Evolutionary conservation across 2,329 filamentous ascomycete species (phyloP), one percentile per base, ranked within the genome.

Genomic region (Penicillium decumbens): DNA sequence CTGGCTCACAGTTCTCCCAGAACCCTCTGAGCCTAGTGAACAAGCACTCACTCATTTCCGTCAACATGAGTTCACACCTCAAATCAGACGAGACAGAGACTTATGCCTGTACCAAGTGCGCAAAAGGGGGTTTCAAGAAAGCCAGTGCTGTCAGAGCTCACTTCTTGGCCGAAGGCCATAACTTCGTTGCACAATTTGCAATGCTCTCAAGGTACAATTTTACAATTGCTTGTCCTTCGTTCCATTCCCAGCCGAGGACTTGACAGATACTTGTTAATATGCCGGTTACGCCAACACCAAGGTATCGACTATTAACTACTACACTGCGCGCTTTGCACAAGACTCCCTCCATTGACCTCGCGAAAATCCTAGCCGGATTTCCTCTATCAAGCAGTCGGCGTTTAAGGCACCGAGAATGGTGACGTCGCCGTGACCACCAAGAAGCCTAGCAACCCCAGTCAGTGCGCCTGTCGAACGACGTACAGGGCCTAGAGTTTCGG

Each of bases 1-100:
- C 88, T 70, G 87, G 88, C 73, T 80, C 87, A 65, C 87, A 88
- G 77, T 90, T 98, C 82, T 97, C 92, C 65, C 87, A 88, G 66
- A 92, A 97, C 73, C 89, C 91, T 67, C 78, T 96, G 64, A 98
- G 97, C 84, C 77, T 97, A 76, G 81, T 78, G 74, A 97, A 96
- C 86, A 80, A 85, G 18, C 15, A 20, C 5, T 9, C 33, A 2
- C 8, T 18, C 1, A 9, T 12, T 4, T 18, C 8, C 33, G 1
- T 20, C 33, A 18, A 20, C 9, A 37, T 37, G 33, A 18, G 15
- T 9, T 37, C 18, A 20, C 20, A 37, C 8, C 18, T 10, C 5
- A 20, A 20, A 2, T 18, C 33, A 37, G 8, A 8, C 6, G 32
- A 20, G 32, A 9, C 33, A 12, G 9, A 37, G 15, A 12, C 15